Evolutionary conservation across 148 eudicot species (phyloP), one percentile per base, ranked within the genome.

Genomic region (Cornus suecica): DNA sequence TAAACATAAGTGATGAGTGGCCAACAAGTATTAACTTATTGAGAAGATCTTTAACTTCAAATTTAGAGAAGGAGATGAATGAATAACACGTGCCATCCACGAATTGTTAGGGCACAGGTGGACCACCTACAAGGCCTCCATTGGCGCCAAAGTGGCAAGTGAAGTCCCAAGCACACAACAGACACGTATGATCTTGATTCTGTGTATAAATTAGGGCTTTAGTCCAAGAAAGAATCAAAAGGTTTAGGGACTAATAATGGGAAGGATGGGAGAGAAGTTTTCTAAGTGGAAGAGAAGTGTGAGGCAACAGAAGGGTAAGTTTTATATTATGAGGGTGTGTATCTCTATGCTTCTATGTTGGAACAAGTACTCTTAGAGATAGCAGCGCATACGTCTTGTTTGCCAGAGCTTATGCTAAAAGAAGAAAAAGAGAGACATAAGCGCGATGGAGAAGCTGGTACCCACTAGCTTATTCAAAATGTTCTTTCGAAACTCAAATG

Each of bases 251-350:
- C 7, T 14, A 64, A 32, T 14, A 64, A 32, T 71, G 79, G 74
- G 66, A 76, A 79, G 74, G 70, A 74, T 80, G 86, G 78, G 78
- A 34, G 75, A 76, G 77, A 88, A 84, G 63, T 45, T 76, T 63
- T 81, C 45, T 10, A 88, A 76, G 86, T 88, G 80, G 88, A 88
- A 73, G 76, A 88, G 79, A 71, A 74, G 72, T 77, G 77, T 81
- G 73, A 86, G 80, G 75, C 82, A 86, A 30, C 83, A 79, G 77
- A 88, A 64, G 65, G 88, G 82, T 23, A 88, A 82, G 74, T 80
- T 88, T 14, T 83, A 80, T 66, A 84, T 88, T 60, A 88, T 86
- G 34, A 88, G 82, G 79, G 80, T 84, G 34, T 88, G 91, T 70
- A 82, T 88, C 76, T 72, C 85, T 70, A 80, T 84, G 87, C 91